A percentile compares a stretch with the other conserved stretches of the same genome.
Conservation (phyloP, 164 flowering plant genomes). For the Chimonanthus salicifolius region DNA sequence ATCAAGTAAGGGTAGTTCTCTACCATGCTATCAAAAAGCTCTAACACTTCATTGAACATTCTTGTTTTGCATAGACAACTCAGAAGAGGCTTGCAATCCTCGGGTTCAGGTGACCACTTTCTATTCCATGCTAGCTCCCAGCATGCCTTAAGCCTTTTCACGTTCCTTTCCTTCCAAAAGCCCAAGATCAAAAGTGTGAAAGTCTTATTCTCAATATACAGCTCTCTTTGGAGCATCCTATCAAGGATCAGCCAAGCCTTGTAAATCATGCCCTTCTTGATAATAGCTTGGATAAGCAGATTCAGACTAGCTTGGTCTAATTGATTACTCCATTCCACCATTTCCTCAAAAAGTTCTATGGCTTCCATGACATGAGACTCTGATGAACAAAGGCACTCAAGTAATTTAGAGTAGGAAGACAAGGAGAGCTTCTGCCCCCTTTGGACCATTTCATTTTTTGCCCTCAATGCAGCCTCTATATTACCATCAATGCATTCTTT, state of each 20-base stretch:
- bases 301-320: slow-evolving; percentile 55
- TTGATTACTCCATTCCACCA: slow-evolving; percentile 32
- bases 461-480: slow-evolving; percentile 28
- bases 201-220: slow-evolving; percentile 32
- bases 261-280: slow-evolving; percentile 35
- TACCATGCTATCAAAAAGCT: slow-evolving; percentile 45
- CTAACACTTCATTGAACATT: slow-evolving; percentile 46
- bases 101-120: slow-evolving; percentile 52
- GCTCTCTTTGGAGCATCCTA: slow-evolving; percentile 38
- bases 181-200: slow-evolving; percentile 38
- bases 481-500: slow-evolving; percentile 36
- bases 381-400: slow-evolving; percentile 39
- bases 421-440: slow-evolving; percentile 70
- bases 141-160: slow-evolving; percentile 25
- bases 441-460: slow-evolving; percentile 39
- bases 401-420: slow-evolving; percentile 35
- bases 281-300: slow-evolving; percentile 43
- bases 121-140: slow-evolving; percentile 41
- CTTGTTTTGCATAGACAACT: slow-evolving; percentile 34
- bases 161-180: slow-evolving; percentile 38
- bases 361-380: slow-evolving; percentile 21
- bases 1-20: slow-evolving; percentile 17
- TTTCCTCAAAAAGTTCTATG: slow-evolving; percentile 35
- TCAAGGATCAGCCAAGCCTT: slow-evolving; percentile 34
- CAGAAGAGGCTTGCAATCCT: slow-evolving; percentile 36